Evolutionary conservation across 1,284 basidiomycete genomes (phyloP).

Genomic region (Afroboletus lepidellus): DNA sequence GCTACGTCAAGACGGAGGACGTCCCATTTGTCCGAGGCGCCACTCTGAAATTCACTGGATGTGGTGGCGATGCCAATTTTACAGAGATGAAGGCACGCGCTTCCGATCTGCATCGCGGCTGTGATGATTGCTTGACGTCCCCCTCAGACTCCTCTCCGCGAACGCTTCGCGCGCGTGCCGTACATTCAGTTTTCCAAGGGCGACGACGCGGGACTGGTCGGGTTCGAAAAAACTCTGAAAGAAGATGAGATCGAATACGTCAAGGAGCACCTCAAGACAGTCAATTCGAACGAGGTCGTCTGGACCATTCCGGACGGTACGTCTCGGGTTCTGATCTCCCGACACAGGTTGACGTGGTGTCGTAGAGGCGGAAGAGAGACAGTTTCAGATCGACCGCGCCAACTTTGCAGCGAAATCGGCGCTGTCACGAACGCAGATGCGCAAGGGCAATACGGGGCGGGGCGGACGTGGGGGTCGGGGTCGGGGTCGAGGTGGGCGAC

Average conservation of each 20-base stretch:
- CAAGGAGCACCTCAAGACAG: conserved; percentile 57
- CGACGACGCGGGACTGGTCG: conserved; percentile 66
- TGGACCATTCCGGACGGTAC: conserved; percentile 62
- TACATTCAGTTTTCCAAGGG: conserved; percentile 70
- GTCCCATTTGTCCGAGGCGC: conserved; percentile 72
- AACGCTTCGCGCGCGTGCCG: conserved; percentile 73
- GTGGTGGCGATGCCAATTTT: conserved; percentile 63
- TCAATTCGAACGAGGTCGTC: conserved; percentile 60
- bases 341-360: neutral
- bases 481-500: conserved; percentile 38
- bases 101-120: neutral
- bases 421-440: conserved; percentile 36
- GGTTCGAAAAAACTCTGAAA: conserved; percentile 66
- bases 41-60: conserved; percentile 74
- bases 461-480: conserved; percentile 43
- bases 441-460: conserved; percentile 28
- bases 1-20: conserved; percentile 66
- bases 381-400: conserved; percentile 70
- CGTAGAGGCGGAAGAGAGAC: conserved; percentile 61
- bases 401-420: conserved; percentile 58
- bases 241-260: conserved; percentile 68
- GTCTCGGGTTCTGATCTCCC: conserved; percentile 15
- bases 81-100: conserved; percentile 64
- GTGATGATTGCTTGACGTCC: conserved; percentile 1
- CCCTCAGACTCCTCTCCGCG: conserved; percentile 68